Evolutionary conservation across 768 basidiomycete species (phyloP), one percentile per base, ranked within the genome.

Genomic region (Kwoniella dejecticola): DNA sequence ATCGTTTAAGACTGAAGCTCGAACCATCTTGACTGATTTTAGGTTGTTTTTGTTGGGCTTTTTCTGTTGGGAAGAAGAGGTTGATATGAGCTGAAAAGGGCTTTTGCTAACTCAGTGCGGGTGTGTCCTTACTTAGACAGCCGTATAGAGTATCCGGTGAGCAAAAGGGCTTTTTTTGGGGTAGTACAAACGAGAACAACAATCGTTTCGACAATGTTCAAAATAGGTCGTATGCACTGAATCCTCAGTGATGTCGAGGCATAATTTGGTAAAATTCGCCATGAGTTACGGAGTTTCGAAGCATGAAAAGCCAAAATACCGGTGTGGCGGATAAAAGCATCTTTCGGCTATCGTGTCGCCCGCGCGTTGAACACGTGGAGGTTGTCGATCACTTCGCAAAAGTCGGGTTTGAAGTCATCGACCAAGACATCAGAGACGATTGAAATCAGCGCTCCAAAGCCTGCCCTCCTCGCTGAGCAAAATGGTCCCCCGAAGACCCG

Each of bases 21-120:
- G 70, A 65, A 77, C 86, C 89, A 79, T 80, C 64, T 75, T 79
- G 75, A 60, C 19, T 57, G 62, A 71, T 63, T 63, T 49, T 67
- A 23, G 59, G 21, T 31, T 17, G 44, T 46, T 50, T 61, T 52
- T 19, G 52, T 48, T 64, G 53, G 49, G 33, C 15, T 50, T 53
- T 59, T 59, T 26, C 36, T 50, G 27, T 57, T n/a, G 47, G 42
- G 48, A 38, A 40, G 31, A 27, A 27, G 7, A 44, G 19, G 41
- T 52, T 44, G 38, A 60, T 36, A 58, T 62, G 13, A 62, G 56
- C 63, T 53, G 41, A 56, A 48, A 52, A 47, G 31, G 48, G 42
- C 62, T 58, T 45, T 40, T 69, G 64, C 64, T 70, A 60, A 73
- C 74, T 77, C 76, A 68, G 71, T 77, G 74, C 76, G 76, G 76